These are phyloP conservation scores for Trametes coccinea DNA, from an alignment of 768 basidiomycete genomes.

Conservation along the genomic window DNA sequence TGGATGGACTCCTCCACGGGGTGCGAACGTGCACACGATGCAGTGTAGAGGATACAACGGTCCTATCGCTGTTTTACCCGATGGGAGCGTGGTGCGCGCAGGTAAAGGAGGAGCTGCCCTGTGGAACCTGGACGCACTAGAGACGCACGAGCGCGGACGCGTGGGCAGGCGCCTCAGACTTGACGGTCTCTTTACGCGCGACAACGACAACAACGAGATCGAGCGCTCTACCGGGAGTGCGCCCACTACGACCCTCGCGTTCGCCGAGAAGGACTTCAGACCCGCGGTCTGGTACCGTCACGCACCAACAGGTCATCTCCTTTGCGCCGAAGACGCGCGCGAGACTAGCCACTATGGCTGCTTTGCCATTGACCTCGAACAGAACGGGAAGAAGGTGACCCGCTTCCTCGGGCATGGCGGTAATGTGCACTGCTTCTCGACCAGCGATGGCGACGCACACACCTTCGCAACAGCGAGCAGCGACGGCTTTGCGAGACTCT, in stretches of 20 bases:
- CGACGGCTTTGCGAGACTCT: conserved; percentile 43
- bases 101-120: conserved; percentile 36
- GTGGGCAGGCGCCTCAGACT: conserved; percentile 6
- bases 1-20: conserved; percentile 3
- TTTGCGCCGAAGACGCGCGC: conserved; percentile 22
- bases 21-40: conserved; percentile 36
- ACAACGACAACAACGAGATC: conserved; percentile 34
- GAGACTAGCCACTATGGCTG: conserved; percentile 13
- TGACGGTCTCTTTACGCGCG: conserved; percentile 7
- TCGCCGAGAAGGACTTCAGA: neutral
- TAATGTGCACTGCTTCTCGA: conserved; percentile 34
- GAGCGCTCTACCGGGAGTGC: conserved; percentile 34
- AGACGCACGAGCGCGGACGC: conserved; percentile 30
- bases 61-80: conserved; percentile 33
- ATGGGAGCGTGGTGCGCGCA: conserved; percentile 34
- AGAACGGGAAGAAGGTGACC: conserved; percentile 31
- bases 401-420: conserved; percentile 43
- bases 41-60: conserved; percentile 27
- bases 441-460: conserved; percentile 37
- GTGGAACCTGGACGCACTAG: conserved; percentile 39
- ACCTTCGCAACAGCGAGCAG: conserved; percentile 36
- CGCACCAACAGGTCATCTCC: conserved; percentile 29
- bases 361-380: conserved; percentile 35
- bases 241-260: conserved; percentile 15
- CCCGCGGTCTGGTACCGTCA: conserved; percentile 8